Base-by-base conservation (phyloP, 345 rosid species). In the Hevea brasiliensis region DNA sequence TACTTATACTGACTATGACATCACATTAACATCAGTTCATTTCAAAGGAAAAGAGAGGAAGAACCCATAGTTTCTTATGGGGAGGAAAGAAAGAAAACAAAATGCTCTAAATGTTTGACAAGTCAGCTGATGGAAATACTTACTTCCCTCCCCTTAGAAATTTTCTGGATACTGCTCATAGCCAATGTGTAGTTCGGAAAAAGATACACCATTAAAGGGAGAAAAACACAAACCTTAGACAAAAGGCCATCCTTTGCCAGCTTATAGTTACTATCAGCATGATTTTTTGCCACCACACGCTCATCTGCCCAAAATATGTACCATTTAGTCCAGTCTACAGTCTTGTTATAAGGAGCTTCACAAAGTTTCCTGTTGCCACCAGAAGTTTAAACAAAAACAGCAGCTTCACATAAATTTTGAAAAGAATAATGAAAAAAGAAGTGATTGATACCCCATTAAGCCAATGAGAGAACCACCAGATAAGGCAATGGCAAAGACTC, bases 241-340 rank as follows among this genome's bases (percentile, higher is more conserved):
- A 92, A 81, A 74, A 94, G 75, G 65, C 73, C 80, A 60, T 90
- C 97, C 74, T 86, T 92, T 70, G 93, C 96, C 32, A 88, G 89
- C 89, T 90, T 94, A 79, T 90, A 94, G 70, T 92, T 90, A 90
- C 97, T 90, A 79, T 92, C 94, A 18, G 84, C 84, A 73, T 92
- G 97, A 77, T 53, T 88, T 84, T 87, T 92, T 2, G 91, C 89
- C 51, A 92, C 98, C 18, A 87, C 93, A 4, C 92, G 89, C 81
- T 94, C 97, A 58, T 90, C 96, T 3, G 83, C 94, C 97, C 93
- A 94, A 71, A 94, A 89, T 65, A 94, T 80, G 68, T 88, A 86
- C 94, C 97, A 92, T 79, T 90, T 90, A 32, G 83, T 81, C 97
- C 98, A 94, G 68, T 94, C 96, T 44, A 94, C 89, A 18, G 92